Conservation (phyloP, 106 monocot genomes). For the Platanthera guangdongensis region DNA sequence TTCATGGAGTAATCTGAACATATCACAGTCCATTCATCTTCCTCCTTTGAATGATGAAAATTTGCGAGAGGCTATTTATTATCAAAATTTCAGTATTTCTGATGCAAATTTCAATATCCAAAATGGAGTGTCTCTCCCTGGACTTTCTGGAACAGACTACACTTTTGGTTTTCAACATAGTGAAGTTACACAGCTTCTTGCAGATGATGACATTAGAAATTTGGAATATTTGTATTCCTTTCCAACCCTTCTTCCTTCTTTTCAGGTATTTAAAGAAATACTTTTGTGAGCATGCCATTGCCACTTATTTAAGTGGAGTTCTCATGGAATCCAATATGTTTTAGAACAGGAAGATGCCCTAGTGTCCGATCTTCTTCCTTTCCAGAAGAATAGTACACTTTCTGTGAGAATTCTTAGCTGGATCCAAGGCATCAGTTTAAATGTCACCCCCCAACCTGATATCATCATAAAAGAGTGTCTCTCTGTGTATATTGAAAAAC, state of each 20-base stretch:
- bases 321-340: neutral
- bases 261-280: conserved; percentile 28
- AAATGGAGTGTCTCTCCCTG: conserved; percentile 12
- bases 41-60: conserved; percentile 79
- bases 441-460: conserved; percentile 38
- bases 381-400: conserved; percentile 76
- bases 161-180: conserved; percentile 54
- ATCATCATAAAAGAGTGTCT: conserved; percentile 73
- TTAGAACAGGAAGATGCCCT: conserved; percentile 48
- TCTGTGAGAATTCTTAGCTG: conserved; percentile 63
- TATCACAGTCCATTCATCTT: conserved; percentile 56
- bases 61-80: conserved; percentile 54
- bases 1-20: conserved; percentile 57
- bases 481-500: conserved; percentile 50
- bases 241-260: conserved; percentile 85
- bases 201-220: conserved; percentile 24
- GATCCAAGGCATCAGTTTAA: conserved; percentile 41
- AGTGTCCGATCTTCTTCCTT: conserved; percentile 73
- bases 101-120: neutral
- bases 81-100: conserved; percentile 17
- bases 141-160: conserved; percentile 47
- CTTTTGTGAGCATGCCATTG: neutral
- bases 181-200: conserved; percentile 19
- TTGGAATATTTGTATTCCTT: conserved; percentile 58
- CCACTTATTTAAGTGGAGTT: neutral